Evolutionary conservation across 2,329 filamentous ascomycete genomes (phyloP).

Genomic region (Fonsecaea nubica): DNA sequence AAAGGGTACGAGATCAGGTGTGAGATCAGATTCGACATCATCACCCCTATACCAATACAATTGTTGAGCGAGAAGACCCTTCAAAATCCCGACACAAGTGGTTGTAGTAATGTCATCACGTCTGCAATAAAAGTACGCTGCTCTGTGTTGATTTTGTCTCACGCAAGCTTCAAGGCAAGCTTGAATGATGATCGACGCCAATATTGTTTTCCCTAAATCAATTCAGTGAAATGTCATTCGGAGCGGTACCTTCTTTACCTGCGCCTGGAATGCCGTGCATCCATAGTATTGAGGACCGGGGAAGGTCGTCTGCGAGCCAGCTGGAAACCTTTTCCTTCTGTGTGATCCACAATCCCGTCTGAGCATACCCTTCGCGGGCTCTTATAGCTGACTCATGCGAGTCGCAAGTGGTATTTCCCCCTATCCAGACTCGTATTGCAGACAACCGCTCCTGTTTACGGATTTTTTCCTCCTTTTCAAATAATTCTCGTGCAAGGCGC

Average conservation of each 20-base stretch:
- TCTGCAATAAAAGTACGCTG: conserved; percentile 54
- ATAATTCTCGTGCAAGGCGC: not conserved
- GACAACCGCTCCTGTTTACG: not conserved
- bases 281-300: conserved; percentile 19
- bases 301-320: conserved; percentile 37
- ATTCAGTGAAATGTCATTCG: conserved; percentile 40
- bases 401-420: not conserved
- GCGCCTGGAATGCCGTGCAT: conserved; percentile 42
- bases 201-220: conserved; percentile 47
- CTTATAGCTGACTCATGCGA: conserved; percentile 16
- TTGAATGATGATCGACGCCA: conserved; percentile 49
- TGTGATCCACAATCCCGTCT: conserved; percentile 39
- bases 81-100: conserved; percentile 44
- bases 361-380: conserved; percentile 29
- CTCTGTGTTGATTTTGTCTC: conserved; percentile 35
- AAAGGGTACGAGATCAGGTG: not conserved
- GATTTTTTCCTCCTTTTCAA: not conserved
- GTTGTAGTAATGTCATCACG: conserved; percentile 42
- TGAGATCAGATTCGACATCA: too few relatives aligned
- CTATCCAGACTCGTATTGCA: not conserved
- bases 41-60: conserved; percentile 19
- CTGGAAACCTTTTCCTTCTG: conserved; percentile 15
- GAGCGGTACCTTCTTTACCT: conserved; percentile 34
- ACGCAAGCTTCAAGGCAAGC: conserved; percentile 40
- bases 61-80: conserved; percentile 46